phyloP scores from a whole-genome alignment of 2,329 filamentous ascomycete species.

The Emmonsiellopsis sp. region DNA sequence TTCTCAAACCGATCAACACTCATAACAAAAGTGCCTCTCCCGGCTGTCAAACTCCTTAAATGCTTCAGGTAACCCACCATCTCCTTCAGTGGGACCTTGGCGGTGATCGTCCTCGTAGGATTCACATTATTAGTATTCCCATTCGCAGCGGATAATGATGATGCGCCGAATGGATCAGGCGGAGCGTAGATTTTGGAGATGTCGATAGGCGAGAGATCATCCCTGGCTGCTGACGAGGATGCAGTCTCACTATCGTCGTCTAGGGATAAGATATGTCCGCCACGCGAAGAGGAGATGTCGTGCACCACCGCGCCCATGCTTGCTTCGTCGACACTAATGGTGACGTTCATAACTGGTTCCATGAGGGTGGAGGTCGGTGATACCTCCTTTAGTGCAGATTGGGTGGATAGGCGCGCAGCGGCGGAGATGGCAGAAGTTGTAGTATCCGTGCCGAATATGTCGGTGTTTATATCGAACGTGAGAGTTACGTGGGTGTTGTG shows the following conservation, averaged over 20 bases:
- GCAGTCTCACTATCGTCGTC: constrained; percentile 39
- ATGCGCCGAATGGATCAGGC: constrained; percentile 64
- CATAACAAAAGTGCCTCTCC: constrained; percentile 71
- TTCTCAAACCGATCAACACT: constrained; percentile 62
- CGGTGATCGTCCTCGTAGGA: constrained; percentile 60
- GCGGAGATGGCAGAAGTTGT: constrained; percentile 60
- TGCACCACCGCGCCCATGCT: constrained; percentile 76
- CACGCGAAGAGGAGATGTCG: constrained; percentile 65
- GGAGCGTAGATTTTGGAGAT: constrained; percentile 73
- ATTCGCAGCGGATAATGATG: constrained; percentile 20
- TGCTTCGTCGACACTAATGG: constrained; percentile 75
- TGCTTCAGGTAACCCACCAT: constrained; percentile 94
- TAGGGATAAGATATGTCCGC: constrained; percentile 65
- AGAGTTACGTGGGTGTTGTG: constrained; percentile 66
- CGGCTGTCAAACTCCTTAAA: constrained; percentile 77
- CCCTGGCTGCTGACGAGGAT: constrained; percentile 17
- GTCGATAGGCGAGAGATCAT: constrained; percentile 49
- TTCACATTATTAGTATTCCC: constrained; percentile 15
- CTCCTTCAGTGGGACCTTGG: constrained; percentile 85
- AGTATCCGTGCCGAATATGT: constrained; percentile 59
- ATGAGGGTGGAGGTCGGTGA: constrained; percentile 57
- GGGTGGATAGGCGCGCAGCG: constrained; percentile 59
- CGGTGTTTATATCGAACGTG: constrained; percentile 54
- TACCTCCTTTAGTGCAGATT: constrained; percentile 56
- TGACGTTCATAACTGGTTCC: constrained; percentile 88